Conservation (phyloP, 2,329 filamentous ascomycete species). For the Rhynchosporium agropyri region DNA sequence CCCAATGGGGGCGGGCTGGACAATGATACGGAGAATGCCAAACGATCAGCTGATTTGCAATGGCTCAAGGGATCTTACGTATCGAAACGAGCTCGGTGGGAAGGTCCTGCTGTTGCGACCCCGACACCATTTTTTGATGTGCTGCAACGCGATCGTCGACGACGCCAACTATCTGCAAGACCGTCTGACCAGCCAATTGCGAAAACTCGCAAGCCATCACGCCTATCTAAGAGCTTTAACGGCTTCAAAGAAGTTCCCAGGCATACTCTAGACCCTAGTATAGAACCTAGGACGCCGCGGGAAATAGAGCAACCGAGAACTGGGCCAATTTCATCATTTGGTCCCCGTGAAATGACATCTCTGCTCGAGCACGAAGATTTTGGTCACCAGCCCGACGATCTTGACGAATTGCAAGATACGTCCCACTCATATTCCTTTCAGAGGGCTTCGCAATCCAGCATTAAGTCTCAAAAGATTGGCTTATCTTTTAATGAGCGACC, state of each 20-base stretch:
- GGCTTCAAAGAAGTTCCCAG: neutral
- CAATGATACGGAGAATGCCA: conserved; percentile 22
- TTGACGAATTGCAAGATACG: conserved; percentile 23
- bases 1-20: neutral
- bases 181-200: neutral
- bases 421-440: conserved; percentile 14
- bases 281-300: neutral
- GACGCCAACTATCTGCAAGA: conserved; percentile 17
- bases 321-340: neutral
- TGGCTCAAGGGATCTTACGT: conserved; percentile 41
- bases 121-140: conserved; percentile 36
- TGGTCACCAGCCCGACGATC: conserved; percentile 14
- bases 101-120: conserved; percentile 32
- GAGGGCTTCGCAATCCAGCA: conserved; percentile 1
- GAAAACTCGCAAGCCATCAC: neutral
- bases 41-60: conserved; percentile 30
- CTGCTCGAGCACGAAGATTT: conserved; percentile 1
- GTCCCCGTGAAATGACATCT: neutral
- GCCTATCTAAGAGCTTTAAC: conserved; percentile 1
- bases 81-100: conserved; percentile 40
- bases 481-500: conserved; percentile 2
- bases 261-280: neutral
- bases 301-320: neutral
- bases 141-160: conserved; percentile 18
- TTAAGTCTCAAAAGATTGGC: conserved; percentile 5